Percentiles rank a stretch among this genome's conserved stretches.
Evolutionary conservation across 305 asterid genomes (phyloP).

Genomic region (Ajuga reptans): DNA sequence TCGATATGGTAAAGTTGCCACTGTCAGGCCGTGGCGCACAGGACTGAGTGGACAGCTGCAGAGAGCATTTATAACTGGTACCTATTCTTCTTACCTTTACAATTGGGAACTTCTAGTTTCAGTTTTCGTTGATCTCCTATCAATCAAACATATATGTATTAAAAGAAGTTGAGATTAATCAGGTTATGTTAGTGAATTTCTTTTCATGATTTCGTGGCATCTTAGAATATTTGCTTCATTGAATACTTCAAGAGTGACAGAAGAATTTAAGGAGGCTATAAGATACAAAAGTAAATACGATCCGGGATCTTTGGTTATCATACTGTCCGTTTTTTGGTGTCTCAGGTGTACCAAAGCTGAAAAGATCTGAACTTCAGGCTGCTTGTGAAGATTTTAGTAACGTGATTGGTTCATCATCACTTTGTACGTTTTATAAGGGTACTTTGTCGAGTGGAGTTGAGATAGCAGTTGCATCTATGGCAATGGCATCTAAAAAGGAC

Average conservation of each 20-base stretch:
- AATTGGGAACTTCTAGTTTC: not conserved
- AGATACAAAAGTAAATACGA: no score
- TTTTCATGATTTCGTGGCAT: no score
- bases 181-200: no score
- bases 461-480: conserved; percentile 65
- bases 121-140: not conserved
- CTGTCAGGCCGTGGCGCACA: conserved; percentile 86
- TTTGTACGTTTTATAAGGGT: conserved; percentile 69
- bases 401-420: conserved; percentile 63
- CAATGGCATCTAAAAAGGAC: conserved; percentile 47
- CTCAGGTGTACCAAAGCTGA: conserved; percentile 84
- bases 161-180: not conserved
- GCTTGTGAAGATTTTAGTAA: conserved; percentile 99
- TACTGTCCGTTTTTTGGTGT: not conserved
- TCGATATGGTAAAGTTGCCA: conserved; percentile 49
- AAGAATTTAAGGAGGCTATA: no score
- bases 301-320: no score
- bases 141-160: not conserved
- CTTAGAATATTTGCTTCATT: no score
- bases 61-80: conserved; percentile 82
- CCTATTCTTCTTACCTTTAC: conserved; percentile 4
- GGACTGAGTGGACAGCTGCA: conserved; percentile 96
- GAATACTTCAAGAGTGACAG: no score
- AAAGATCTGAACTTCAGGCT: conserved; percentile 64
- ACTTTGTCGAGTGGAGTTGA: conserved; percentile 88